A percentile compares a stretch with the other conserved stretches of the same genome.
Evolutionary conservation across 768 basidiomycete species (phyloP).

Genomic region (Chalciporus piperatus): DNA sequence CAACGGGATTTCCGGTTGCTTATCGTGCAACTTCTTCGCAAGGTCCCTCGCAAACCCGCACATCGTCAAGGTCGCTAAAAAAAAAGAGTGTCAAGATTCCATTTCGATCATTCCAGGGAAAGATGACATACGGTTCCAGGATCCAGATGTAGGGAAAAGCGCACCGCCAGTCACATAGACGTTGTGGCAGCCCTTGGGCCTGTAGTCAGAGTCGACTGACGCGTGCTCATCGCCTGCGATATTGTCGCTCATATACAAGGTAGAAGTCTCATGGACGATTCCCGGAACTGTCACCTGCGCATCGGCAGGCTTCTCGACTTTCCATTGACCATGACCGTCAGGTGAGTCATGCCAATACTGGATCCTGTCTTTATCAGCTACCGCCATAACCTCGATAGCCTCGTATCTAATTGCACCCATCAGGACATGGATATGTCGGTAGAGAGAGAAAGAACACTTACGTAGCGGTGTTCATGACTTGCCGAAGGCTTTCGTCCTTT

Average conservation of each 20-base stretch:
- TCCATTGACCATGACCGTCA: background rate
- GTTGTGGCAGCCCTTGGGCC: conserved; percentile 11
- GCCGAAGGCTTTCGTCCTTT: conserved; percentile 1
- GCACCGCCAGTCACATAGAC: conserved; percentile 19
- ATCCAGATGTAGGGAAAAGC: conserved; percentile 15
- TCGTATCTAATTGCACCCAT: background rate
- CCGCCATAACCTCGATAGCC: conserved; percentile 1
- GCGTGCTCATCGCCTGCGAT: background rate
- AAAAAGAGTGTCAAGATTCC: background rate
- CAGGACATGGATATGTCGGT: background rate
- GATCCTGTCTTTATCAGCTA: background rate
- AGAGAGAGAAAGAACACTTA: background rate
- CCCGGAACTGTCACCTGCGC: background rate
- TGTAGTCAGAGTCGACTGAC: conserved; percentile 15
- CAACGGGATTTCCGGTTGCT: background rate
- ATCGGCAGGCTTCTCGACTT: background rate
- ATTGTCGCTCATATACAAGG: conserved; percentile 9
- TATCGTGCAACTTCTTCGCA: conserved; percentile 9
- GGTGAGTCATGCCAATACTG: conserved; percentile 6
- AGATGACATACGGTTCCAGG: conserved; percentile 16
- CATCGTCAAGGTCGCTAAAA: conserved; percentile 10
- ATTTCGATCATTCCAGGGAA: background rate
- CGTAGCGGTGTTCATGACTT: conserved; percentile 9
- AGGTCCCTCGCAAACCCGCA: conserved; percentile 15
- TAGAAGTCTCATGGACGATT: conserved; percentile 3